These are phyloP conservation scores for Jacaranda mimosifolia DNA, from an alignment of 257 asterid species.

Conservation along the genomic window DNA sequence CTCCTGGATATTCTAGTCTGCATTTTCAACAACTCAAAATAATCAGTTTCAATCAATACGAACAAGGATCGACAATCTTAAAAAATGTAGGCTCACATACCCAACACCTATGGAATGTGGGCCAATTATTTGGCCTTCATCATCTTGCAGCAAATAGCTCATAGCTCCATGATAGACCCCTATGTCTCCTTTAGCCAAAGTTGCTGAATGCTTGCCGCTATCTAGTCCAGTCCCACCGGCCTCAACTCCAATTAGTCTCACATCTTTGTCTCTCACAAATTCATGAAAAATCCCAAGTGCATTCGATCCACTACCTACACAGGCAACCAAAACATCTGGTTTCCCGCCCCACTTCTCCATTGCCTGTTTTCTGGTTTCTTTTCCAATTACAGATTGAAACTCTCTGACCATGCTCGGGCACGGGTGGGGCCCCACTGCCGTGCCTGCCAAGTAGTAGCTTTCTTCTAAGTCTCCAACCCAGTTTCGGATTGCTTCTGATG, in stretches of 20 bases:
- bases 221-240: slow-evolving; percentile 70
- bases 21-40: slow-evolving; percentile 12
- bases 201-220: slow-evolving; percentile 72
- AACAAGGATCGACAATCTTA: no score
- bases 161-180: slow-evolving; percentile 84
- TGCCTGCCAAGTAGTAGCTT: slow-evolving; percentile 61
- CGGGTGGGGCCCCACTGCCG: slow-evolving; percentile 85
- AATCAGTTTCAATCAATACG: background rate
- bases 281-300: slow-evolving; percentile 85
- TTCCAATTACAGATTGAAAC: slow-evolving; percentile 78
- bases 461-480: slow-evolving; percentile 68
- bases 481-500: slow-evolving; percentile 71
- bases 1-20: slow-evolving; percentile 83
- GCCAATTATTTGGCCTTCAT: slow-evolving; percentile 67
- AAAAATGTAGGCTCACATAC: slow-evolving; percentile 29
- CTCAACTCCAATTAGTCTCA: slow-evolving; percentile 74
- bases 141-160: slow-evolving; percentile 79
- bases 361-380: slow-evolving; percentile 74
- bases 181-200: slow-evolving; percentile 62
- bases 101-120: slow-evolving; percentile 76
- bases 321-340: slow-evolving; percentile 78
- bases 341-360: slow-evolving; percentile 74
- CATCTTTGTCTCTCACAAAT: slow-evolving; percentile 67
- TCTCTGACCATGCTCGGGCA: slow-evolving; percentile 76
- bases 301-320: slow-evolving; percentile 83